Conservation (phyloP, 371 early-diverging fungal species). For the Mucor sp. region DNA sequence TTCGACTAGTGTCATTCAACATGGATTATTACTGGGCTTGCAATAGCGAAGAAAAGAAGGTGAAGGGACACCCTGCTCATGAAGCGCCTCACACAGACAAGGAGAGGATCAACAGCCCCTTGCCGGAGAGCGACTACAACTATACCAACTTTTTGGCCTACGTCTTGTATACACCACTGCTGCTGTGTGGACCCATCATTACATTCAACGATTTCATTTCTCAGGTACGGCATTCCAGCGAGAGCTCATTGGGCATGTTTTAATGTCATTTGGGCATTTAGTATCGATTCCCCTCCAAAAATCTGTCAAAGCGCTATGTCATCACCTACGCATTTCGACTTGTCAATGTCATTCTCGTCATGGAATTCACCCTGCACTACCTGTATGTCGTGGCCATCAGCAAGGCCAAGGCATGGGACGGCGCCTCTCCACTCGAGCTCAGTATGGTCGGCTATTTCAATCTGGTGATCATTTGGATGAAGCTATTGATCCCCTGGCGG, state of each 20-base stretch:
- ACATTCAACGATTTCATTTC: constrained; percentile 90
- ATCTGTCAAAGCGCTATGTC: constrained; percentile 40
- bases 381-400: constrained; percentile 87
- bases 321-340: constrained; percentile 55
- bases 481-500: constrained; percentile 88
- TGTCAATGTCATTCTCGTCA: constrained; percentile 57
- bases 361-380: constrained; percentile 85
- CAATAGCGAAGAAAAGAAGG: background rate
- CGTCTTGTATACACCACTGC: constrained; percentile 87
- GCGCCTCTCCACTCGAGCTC: constrained; percentile 73
- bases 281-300: constrained; percentile 53
- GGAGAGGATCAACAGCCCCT: constrained; percentile 61
- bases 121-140: constrained; percentile 67
- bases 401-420: constrained; percentile 79
- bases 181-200: constrained; percentile 94
- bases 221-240: constrained; percentile 57
- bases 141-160: constrained; percentile 78
- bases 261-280: constrained; percentile 4
- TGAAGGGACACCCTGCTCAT: background rate
- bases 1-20: constrained; percentile 88
- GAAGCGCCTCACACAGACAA: constrained; percentile 47
- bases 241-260: background rate
- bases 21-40: constrained; percentile 89
- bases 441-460: constrained; percentile 82
- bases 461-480: constrained; percentile 90